Evolutionary conservation across 495 filamentous ascomycete genomes (phyloP), one percentile per base, ranked within the genome.

Genomic region (Chaetomium fimeti): DNA sequence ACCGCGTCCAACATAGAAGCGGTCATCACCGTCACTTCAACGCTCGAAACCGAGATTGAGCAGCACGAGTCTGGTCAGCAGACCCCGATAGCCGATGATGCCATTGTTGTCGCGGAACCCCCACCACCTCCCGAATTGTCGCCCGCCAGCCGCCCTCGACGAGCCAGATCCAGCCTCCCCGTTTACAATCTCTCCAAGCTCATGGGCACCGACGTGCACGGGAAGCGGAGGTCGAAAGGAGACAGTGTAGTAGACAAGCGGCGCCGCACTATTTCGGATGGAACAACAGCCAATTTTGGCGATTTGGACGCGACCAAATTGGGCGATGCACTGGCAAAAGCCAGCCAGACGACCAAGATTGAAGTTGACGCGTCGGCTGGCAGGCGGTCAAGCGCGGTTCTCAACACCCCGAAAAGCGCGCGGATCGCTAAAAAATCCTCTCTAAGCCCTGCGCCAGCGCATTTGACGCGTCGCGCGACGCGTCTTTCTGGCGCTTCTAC

Each of bases 141-240:
- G 0, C 54, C 72, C 15, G 65, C 65, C 9, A 53, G 57, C 40
- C 83, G 81, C 49, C 75, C 77, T 57, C 78, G 80, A 62, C 76
- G 83, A 52, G 72, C 76, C 25, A 77, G 81, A 45, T 66, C 75
- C 1, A 81, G 77, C 54, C 63, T 80, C 11, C 78, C 78, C 4
- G 77, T 83, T 25, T 87, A 86, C 73, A 87, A 87, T 60, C 72
- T 86, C 29, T 76, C 81, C 36, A 75, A 81, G 48, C 71, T 87
- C 9, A 76, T 72, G 29, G 81, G 82, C 18, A 84, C 79, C 20
- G 75, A 74, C 18, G 68, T 69, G 42, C 78, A 81, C 61, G 78
- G 78, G 24, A 78, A 73, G 29, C 75, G 76, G 57, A 66, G 74
- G 59, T 61, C 76, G 12, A 79, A 77, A 25, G 77, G 76, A 25